Conservation (phyloP, 768 basidiomycete species). For the Trametes meyenii region DNA sequence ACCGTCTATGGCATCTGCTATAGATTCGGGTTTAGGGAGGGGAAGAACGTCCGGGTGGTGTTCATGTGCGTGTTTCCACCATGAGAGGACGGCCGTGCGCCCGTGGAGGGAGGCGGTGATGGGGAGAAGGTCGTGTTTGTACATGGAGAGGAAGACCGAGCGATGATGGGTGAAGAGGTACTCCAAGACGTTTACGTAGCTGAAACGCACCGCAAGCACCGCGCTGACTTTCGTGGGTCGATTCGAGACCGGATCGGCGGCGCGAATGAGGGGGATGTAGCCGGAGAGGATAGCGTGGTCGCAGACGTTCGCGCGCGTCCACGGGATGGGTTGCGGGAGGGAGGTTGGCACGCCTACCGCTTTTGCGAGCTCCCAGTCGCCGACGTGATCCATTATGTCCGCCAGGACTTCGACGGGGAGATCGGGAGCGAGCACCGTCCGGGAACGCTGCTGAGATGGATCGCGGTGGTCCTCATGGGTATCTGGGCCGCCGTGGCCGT, state of each 20-base stretch:
- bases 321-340: conserved; percentile 64
- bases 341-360: conserved; percentile 77
- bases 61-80: conserved; percentile 76
- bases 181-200: conserved; percentile 74
- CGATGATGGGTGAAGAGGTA: conserved; percentile 70
- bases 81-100: conserved; percentile 69
- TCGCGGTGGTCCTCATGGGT: conserved; percentile 4
- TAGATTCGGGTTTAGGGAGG: conserved; percentile 53
- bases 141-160: conserved; percentile 63
- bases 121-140: conserved; percentile 70
- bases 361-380: conserved; percentile 83
- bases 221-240: conserved; percentile 75
- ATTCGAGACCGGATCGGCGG: conserved; percentile 54
- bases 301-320: conserved; percentile 68
- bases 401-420: conserved; percentile 78
- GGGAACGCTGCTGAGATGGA: conserved; percentile 31
- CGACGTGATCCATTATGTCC: conserved; percentile 75
- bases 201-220: conserved; percentile 67
- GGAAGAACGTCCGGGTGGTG: conserved; percentile 62
- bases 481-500: conserved; percentile 4
- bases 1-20: conserved; percentile 74
- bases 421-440: conserved; percentile 48
- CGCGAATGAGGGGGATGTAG: conserved; percentile 59
- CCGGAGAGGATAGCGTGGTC: conserved; percentile 77
- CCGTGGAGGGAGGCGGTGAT: conserved; percentile 79